Percentiles rank a stretch among this genome's conserved stretches.
These are phyloP conservation scores for Eucalyptus regnans DNA, from an alignment of 345 rosid genomes.

Conservation along the genomic window DNA sequence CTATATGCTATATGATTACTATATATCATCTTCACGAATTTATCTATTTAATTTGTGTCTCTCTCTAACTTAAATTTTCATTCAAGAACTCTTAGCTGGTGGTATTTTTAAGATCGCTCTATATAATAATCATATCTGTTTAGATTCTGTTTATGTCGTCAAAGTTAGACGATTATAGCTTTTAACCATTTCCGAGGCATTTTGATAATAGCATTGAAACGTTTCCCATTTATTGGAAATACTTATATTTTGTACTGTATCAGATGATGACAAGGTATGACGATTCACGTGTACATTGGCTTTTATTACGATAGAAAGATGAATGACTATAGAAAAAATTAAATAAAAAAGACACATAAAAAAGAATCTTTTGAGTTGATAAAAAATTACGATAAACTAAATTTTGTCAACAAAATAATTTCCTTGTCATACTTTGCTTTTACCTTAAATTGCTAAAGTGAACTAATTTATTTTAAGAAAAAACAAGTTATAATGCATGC, in stretches of 20 bases:
- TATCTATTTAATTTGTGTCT: fast-evolving
- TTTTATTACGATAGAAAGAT: neutral
- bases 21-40: neutral
- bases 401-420: neutral
- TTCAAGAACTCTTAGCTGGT: neutral
- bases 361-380: neutral
- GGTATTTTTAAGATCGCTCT: neutral
- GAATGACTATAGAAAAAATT: neutral
- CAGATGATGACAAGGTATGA: neutral
- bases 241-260: too few relatives aligned
- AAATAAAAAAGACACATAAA: too few relatives aligned
- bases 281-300: neutral
- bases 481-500: too few relatives aligned
- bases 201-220: too few relatives aligned
- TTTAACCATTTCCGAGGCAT: neutral
- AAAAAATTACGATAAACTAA: too few relatives aligned
- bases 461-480: too few relatives aligned
- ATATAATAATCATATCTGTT: too few relatives aligned
- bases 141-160: too few relatives aligned
- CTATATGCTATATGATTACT: neutral
- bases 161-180: too few relatives aligned
- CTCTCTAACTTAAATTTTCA: neutral
- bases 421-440: neutral
- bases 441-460: neutral
- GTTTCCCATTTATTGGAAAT: neutral